Evolutionary conservation across 2,329 filamentous ascomycete genomes (phyloP).

Genomic region (Alternaria ethzedia): DNA sequence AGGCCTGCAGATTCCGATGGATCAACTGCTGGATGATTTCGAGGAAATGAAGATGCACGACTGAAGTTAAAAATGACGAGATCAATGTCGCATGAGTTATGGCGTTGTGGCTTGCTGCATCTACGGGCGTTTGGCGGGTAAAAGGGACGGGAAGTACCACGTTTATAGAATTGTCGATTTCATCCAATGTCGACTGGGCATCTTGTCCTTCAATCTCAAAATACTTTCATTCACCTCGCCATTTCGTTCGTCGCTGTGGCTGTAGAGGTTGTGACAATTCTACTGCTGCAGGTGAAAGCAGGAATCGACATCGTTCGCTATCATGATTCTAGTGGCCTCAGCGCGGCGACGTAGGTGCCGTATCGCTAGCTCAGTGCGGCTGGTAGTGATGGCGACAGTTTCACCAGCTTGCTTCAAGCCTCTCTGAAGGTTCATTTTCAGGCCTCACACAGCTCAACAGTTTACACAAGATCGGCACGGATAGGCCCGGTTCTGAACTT

Average conservation of each 20-base stretch:
- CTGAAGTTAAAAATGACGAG: conserved; percentile 8
- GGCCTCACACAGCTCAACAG: not conserved
- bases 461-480: not conserved
- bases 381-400: not conserved
- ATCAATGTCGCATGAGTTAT: not conserved
- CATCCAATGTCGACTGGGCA: not conserved
- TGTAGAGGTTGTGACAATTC: not conserved
- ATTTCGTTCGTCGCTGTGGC: not conserved
- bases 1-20: conserved; percentile 56
- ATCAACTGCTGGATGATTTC: conserved; percentile 82
- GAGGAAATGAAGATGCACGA: conserved; percentile 80
- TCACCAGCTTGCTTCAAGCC: not conserved
- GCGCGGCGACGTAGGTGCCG: not conserved
- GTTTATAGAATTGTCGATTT: not conserved
- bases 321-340: not conserved
- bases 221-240: not conserved
- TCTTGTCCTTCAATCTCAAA: not conserved
- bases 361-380: not conserved
- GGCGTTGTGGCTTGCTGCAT: conserved; percentile 11
- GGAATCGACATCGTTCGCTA: not conserved
- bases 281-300: not conserved
- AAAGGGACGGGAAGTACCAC: not conserved
- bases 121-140: conserved; percentile 7
- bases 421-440: not conserved
- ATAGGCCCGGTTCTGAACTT: not conserved